Evolutionary conservation across 2,329 filamentous ascomycete genomes (phyloP).

Genomic region (Polytolypa hystricis): DNA sequence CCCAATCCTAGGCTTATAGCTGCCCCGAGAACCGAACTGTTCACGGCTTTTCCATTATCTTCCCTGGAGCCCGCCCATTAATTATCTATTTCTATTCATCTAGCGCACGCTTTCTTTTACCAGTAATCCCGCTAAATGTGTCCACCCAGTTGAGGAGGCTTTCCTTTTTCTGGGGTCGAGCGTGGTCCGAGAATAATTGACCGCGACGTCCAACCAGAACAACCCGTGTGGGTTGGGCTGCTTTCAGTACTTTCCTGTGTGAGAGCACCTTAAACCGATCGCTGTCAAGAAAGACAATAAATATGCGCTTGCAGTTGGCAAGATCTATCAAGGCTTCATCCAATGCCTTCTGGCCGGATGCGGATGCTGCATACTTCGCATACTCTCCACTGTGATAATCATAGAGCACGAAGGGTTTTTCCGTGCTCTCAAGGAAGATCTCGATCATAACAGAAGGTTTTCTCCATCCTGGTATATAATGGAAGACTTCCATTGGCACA

Average conservation of each 20-base stretch:
- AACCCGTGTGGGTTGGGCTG: not conserved
- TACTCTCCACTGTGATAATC: not conserved
- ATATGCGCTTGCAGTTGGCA: not conserved
- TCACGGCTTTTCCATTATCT: too few relatives aligned
- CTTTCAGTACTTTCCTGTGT: not conserved
- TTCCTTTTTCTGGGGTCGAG: too few relatives aligned
- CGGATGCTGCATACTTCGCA: not conserved
- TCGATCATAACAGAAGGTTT: not conserved
- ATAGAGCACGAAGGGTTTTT: not conserved
- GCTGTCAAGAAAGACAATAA: not conserved
- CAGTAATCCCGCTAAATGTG: too few relatives aligned
- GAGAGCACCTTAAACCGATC: not conserved
- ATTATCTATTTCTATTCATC: too few relatives aligned
- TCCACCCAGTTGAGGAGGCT: too few relatives aligned
- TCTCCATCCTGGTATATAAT: not conserved
- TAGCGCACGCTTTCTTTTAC: too few relatives aligned
- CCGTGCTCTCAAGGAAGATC: not conserved
- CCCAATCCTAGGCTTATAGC: too few relatives aligned
- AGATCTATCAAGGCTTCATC: not conserved
- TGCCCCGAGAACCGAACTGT: too few relatives aligned
- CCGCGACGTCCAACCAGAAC: too few relatives aligned
- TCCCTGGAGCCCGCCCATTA: too few relatives aligned
- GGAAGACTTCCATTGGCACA: not conserved
- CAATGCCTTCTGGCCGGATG: not conserved
- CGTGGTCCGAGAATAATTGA: too few relatives aligned